Base-by-base conservation (phyloP, 139 green algal genomes). In the Gonium pectorale region DNA sequence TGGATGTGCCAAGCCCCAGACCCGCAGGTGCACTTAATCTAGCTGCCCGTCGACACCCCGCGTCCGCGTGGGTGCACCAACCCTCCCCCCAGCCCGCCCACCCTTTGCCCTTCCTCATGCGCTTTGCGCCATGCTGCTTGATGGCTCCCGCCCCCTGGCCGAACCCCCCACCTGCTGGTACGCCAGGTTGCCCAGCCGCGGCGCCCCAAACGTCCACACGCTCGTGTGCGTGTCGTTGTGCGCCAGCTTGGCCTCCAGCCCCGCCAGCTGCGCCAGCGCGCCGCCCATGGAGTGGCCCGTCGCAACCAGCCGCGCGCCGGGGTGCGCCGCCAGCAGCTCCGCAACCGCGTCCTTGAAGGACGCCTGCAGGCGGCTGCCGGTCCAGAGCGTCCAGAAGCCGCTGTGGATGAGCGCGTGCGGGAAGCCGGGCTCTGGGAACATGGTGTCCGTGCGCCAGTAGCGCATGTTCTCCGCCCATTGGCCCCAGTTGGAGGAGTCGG, bases 391-490 rank as follows among this genome's bases (percentile, higher is more conserved):
- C 29, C 60, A 81, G 43, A 86, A 89, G 6, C 86, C 86, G 29
- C 80, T 63, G 64, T 90, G 86, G 24, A 90, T 80, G 21, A 90
- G 49, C 31, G 86, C 86, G 51, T 82, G 54, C 33, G 86, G 86
- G 29, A 71, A 66, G 37, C 66, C 63, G 3, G 78, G 75, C 31
- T 82, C 52, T 3, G 86, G 86, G 63, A 85, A 90, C 79, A 85
- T 86, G 60, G 87, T 67, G 71, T 87, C 79, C 11, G 80, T 80
- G 24, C 92, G 89, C 94, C 93, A 96, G 8, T 91, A 89, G n/a
- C 90, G 90, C 90, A 98, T 95, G 88, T 97, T 96, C 40, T 97
- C 89, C 2, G 91, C 91, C 95, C 94, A 95, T 71, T 96, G 94
- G 43, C 86, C 88, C 91, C 90, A 94, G 86, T 73, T 91, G 82